Evolutionary conservation across 345 rosid species (phyloP).

Genomic region (Carallia pectinifolia): DNA sequence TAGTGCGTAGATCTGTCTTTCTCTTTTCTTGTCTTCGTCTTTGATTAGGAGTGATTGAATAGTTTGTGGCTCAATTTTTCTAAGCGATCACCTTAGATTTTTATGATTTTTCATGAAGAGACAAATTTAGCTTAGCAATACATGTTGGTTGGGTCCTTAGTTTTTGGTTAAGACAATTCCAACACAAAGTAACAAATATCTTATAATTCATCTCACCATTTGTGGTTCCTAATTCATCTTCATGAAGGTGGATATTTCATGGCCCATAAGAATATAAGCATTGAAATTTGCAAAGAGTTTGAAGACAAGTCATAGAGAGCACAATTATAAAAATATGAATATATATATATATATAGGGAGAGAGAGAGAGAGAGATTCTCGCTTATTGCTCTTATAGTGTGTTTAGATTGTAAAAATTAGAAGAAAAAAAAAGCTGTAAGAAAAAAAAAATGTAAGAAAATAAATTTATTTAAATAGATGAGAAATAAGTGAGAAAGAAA

Average conservation of each 20-base stretch:
- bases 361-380: too few species aligned
- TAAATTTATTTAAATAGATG: too few species aligned
- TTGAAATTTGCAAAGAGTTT: too few species aligned
- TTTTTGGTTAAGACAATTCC: slow-evolving; percentile 45
- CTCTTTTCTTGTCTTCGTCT: not conserved
- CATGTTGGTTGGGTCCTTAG: slow-evolving; percentile 30
- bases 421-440: too few species aligned
- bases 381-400: too few species aligned
- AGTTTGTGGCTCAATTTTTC: slow-evolving; percentile 33
- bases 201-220: slow-evolving; percentile 13
- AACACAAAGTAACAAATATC: slow-evolving; percentile 19
- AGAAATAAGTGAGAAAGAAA: too few species aligned
- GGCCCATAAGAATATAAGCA: slow-evolving; percentile 29
- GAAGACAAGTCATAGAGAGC: too few species aligned
- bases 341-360: too few species aligned
- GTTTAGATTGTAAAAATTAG: too few species aligned
- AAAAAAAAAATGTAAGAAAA: too few species aligned
- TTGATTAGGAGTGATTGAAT: slow-evolving; percentile 29
- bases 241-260: slow-evolving; percentile 40
- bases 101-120: slow-evolving; percentile 17
- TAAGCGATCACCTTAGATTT: slow-evolving; percentile 9
- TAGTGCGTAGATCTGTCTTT: slow-evolving; percentile 1
- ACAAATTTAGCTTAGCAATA: slow-evolving; percentile 25
- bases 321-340: too few species aligned
- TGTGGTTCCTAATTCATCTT: slow-evolving; percentile 51